Evolutionary conservation across 169 alveolate genomes (phyloP).

Genomic region (Plasmodium ovale): DNA sequence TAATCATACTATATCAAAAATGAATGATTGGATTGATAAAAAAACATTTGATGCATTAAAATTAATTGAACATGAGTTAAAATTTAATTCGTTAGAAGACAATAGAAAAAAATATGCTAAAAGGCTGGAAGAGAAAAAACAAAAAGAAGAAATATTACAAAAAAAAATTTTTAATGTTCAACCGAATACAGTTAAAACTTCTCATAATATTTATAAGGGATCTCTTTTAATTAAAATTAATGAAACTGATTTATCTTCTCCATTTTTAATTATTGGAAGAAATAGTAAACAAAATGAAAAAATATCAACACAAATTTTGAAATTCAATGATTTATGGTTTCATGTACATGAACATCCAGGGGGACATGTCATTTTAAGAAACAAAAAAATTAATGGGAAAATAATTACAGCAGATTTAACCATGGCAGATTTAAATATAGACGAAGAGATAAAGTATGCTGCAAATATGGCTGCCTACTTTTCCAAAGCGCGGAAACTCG

Average conservation of each 20-base stretch:
- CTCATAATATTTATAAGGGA: conserved; percentile 79
- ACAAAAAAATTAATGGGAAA: conserved; percentile 67
- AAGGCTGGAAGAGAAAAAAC: conserved; percentile 57
- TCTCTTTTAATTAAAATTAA: conserved; percentile 77
- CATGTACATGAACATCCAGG: conserved; percentile 87
- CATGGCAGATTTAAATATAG: conserved; percentile 42
- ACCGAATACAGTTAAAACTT: conserved; percentile 76
- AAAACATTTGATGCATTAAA: conserved; percentile 72
- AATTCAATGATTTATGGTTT: conserved; percentile 83
- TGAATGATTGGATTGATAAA: conserved; percentile 72
- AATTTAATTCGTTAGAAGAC: conserved; percentile 65
- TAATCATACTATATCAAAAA: conserved; percentile 61
- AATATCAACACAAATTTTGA: conserved; percentile 81
- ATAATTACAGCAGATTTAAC: conserved; percentile 64
- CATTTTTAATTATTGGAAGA: conserved; percentile 82
- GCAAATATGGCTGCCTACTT: conserved; percentile 85
- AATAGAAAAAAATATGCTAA: conserved; percentile 67
- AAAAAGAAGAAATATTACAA: conserved; percentile 70
- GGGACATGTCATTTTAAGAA: conserved; percentile 82
- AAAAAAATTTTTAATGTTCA: conserved; percentile 74
- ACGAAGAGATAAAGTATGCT: conserved; percentile 81
- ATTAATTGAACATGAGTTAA: conserved; percentile 73
- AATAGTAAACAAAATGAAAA: conserved; percentile 85
- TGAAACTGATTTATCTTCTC: conserved; percentile 80
- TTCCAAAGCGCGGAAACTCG: conserved; percentile 78